phyloP scores from a whole-genome alignment of 2,329 filamentous ascomycete genomes.

The Dryadomyces sulphureus region DNA sequence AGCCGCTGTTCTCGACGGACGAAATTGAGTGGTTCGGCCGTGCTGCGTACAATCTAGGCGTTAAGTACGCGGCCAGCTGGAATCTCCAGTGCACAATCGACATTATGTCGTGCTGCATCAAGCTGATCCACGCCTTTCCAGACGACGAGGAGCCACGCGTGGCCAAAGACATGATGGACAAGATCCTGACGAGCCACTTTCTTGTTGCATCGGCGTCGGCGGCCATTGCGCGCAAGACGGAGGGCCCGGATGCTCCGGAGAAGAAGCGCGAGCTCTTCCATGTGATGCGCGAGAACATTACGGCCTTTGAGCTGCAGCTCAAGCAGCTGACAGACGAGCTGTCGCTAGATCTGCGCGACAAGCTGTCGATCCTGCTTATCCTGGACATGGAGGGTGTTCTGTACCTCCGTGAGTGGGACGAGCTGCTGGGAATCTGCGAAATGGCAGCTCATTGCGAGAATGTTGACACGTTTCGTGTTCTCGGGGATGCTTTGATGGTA shows the following conservation, averaged over 20 bases:
- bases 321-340: conserved; percentile 26
- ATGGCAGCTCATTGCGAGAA: conserved; percentile 29
- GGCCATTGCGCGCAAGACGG: conserved; percentile 29
- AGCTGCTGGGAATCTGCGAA: conserved; percentile 44
- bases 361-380: conserved; percentile 51
- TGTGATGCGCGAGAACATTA: conserved; percentile 43
- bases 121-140: conserved; percentile 37
- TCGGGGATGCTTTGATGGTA: conserved; percentile 50
- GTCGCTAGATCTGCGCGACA: conserved; percentile 39
- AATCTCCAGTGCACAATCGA: conserved; percentile 35
- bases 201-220: conserved; percentile 39
- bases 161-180: conserved; percentile 31
- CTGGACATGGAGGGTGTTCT: conserved; percentile 70
- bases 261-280: conserved; percentile 46
- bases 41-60: conserved; percentile 64
- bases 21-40: conserved; percentile 78
- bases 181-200: conserved; percentile 57
- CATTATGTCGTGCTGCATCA: conserved; percentile 39
- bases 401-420: conserved; percentile 51
- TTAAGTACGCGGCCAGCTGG: conserved; percentile 44
- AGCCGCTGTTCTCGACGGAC: too few relatives aligned
- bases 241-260: conserved; percentile 30
- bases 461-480: conserved; percentile 38
- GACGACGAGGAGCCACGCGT: conserved; percentile 25
- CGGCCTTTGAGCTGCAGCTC: conserved; percentile 36